Evolutionary conservation across 768 basidiomycete species (phyloP), one percentile per base, ranked within the genome.

Genomic region (Leccinum fibrillosum): DNA sequence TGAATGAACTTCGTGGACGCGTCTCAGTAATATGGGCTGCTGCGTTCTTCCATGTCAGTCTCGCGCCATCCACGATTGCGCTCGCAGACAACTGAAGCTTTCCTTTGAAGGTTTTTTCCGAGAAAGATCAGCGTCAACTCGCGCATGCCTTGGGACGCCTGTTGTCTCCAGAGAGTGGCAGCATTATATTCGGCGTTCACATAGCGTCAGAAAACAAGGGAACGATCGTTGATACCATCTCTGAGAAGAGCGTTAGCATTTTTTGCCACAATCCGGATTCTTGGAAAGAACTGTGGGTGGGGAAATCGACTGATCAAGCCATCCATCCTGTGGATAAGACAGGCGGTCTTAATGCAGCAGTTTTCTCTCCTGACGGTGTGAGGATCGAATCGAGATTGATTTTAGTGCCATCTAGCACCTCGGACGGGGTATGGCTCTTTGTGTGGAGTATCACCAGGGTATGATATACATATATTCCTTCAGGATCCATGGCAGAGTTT

Each of bases 1-100:
- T 86, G 37, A 81, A 72, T 23, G 77, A 77, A 7, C 71, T 84
- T 9, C 76, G 64, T 49, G 80, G 81, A 3, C 77, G 73, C 21
- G 68, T 83, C 39, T 76, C 81, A 10, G 79, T 70, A 5, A 80
- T 86, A 19, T 78, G 83, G 62, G 77, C 78, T 2, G 73, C 77
- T 12, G 69, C 78, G 6, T 72, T 86, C 66, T 85, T 86, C 60
- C 70, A 75, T 52, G 65, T 69, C 28, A 49, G 62, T 62, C 39
- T 52, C 26, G 6, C 26, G n/a, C 45, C 19, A 13, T 42, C 49
- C 17, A 32, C 19, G 13, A 8, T 2, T 77, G 73, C 12, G 11
- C 63, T 74, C n/a, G 71, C 25, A 21, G 28, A 37, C 15, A 2
- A 21, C 53, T 49, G 21, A 52, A 48, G 64, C 78, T 79, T 56